Conservation (phyloP, 2,329 filamentous ascomycete genomes). For the Macroventuria anomochaeta region DNA sequence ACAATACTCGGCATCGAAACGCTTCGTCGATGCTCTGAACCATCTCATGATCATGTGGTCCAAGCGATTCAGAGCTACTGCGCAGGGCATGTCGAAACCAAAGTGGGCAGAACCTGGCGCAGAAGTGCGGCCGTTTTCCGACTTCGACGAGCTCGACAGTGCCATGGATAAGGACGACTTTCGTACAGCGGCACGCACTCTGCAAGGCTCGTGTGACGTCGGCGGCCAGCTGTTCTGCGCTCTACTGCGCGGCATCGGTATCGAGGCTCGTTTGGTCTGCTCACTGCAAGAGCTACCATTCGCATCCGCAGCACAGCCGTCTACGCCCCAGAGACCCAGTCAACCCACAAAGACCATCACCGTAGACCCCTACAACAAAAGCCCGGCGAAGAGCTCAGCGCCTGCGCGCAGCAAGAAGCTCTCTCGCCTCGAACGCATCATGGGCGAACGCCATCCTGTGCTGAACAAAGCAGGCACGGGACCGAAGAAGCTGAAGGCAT, state of each 20-base stretch:
- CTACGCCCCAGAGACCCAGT: constrained; percentile 35
- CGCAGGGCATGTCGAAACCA: constrained; percentile 52
- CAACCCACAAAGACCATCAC: constrained; percentile 32
- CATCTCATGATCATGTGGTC: constrained; percentile 72
- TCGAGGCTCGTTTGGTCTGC: constrained; percentile 83
- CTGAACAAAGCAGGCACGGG: constrained; percentile 36
- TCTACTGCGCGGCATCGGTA: constrained; percentile 79
- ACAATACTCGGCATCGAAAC: constrained; percentile 78
- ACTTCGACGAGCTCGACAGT: constrained; percentile 69
- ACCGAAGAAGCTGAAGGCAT: constrained; percentile 56
- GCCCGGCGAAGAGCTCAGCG: constrained; percentile 26
- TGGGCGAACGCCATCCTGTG: constrained; percentile 38
- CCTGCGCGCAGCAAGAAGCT: constrained; percentile 38
- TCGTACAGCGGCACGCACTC: constrained; percentile 67
- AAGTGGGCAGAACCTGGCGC: constrained; percentile 76
- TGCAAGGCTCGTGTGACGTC: constrained; percentile 85
- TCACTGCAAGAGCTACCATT: constrained; percentile 86
- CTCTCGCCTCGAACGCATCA: constrained; percentile 41
- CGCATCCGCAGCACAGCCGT: constrained; percentile 50
- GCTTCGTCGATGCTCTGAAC: constrained; percentile 79
- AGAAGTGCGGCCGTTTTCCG: constrained; percentile 57
- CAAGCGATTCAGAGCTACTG: constrained; percentile 72
- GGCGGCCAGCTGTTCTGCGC: constrained; percentile 92
- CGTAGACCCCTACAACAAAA: constrained; percentile 43
- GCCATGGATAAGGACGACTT: constrained; percentile 77